These are phyloP conservation scores for Colletotrichum sp. DNA, from an alignment of 2,329 filamentous ascomycete species.

Conservation along the genomic window DNA sequence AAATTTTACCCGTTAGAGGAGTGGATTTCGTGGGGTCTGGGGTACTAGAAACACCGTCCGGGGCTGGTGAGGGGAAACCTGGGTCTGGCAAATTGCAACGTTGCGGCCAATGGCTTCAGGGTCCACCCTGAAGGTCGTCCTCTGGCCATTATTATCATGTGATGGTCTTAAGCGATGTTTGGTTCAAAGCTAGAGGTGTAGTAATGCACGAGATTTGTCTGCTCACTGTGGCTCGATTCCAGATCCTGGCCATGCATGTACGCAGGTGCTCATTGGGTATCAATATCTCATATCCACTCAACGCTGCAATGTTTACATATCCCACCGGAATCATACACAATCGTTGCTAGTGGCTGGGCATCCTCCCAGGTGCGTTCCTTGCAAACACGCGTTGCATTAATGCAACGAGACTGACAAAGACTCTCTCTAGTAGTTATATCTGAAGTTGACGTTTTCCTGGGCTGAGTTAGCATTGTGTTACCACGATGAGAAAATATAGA, in stretches of 20 bases:
- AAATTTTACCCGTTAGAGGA: neutral
- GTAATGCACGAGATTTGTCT: neutral
- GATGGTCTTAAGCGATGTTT: neutral
- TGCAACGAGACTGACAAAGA: neutral
- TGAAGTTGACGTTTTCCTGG: constrained; percentile 14
- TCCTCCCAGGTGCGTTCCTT: neutral
- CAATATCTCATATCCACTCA: neutral
- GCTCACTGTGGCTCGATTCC: neutral
- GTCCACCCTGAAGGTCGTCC: neutral
- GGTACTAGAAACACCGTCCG: neutral
- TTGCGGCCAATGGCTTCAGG: neutral
- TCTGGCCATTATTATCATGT: neutral
- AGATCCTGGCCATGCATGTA: neutral
- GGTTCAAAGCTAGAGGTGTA: neutral
- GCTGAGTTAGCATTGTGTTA: neutral
- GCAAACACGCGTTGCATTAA: neutral
- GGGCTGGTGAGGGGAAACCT: neutral
- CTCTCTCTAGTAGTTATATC: neutral
- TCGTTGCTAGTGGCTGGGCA: neutral
- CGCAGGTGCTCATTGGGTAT: neutral
- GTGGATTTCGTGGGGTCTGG: constrained; percentile 8
- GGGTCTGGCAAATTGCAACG: neutral
- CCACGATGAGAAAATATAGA: constrained; percentile 48
- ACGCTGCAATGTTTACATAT: neutral
- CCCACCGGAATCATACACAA: neutral